Evolutionary conservation across 176 grass and related monocot genomes (phyloP).

Genomic region (Zizania latifolia): DNA sequence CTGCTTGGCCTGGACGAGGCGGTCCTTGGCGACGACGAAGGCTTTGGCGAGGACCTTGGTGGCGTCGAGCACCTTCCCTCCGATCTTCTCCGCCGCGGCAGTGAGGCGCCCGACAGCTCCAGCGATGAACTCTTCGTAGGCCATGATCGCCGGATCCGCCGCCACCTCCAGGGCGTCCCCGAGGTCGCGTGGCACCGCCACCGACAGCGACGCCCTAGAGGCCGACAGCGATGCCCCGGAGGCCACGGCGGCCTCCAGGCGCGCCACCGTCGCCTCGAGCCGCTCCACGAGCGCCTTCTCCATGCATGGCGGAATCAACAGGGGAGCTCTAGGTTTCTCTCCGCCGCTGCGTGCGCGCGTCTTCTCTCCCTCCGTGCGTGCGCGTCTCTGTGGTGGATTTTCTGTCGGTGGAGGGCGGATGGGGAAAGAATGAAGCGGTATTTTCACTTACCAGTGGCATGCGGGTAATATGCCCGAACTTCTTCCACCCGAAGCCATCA

Average conservation of each 20-base stretch:
- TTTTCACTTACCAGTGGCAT: no score
- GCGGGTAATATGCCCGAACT: no score
- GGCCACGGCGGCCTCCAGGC: slow-evolving; percentile 65
- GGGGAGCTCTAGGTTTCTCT: neutral
- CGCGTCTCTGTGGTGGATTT: slow-evolving; percentile 25
- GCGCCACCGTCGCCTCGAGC: slow-evolving; percentile 80
- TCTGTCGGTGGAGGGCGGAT: no score
- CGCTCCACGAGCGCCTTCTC: slow-evolving; percentile 68
- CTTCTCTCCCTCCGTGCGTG: no score
- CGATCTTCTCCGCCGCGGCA: slow-evolving; percentile 70
- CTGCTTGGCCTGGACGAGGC: slow-evolving; percentile 76
- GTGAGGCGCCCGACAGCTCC: slow-evolving; percentile 46
- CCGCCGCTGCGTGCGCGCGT: neutral
- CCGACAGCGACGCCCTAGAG: no score
- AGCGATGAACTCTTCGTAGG: slow-evolving; percentile 73
- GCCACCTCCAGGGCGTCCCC: neutral
- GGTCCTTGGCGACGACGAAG: slow-evolving; percentile 58
- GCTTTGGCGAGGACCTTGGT: slow-evolving; percentile 75
- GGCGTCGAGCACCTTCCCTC: slow-evolving; percentile 72
- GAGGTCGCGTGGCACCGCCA: slow-evolving; percentile 34
- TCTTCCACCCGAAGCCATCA: no score
- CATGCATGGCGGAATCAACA: slow-evolving; percentile 41
- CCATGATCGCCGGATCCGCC: slow-evolving; percentile 66
- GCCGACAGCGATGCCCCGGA: slow-evolving; percentile 33
- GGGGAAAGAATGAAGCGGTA: no score